A percentile compares a stretch with the other conserved stretches of the same genome.
Evolutionary conservation across 2,329 filamentous ascomycete genomes (phyloP).

Genomic region (Penicillium psychrosexuale): DNA sequence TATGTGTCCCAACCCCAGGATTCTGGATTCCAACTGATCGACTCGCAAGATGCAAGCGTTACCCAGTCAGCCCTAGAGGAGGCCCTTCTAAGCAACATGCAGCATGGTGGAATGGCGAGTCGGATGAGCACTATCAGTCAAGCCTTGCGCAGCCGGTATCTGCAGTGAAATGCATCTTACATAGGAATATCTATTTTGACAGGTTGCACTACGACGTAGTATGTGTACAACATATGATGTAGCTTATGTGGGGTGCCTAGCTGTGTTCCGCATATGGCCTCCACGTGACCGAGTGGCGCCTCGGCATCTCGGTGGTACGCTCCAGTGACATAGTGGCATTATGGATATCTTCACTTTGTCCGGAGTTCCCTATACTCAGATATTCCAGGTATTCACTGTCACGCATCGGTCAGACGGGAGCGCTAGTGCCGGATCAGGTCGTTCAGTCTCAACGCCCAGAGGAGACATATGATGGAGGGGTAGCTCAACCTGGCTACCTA

Average conservation of each 20-base stretch:
- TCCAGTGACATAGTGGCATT: background rate
- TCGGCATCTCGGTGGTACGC: background rate
- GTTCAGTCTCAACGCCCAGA: constrained; percentile 4
- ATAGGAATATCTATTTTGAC: background rate
- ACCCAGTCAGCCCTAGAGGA: constrained; percentile 65
- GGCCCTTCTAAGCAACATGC: constrained; percentile 61
- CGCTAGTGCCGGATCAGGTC: constrained; percentile 19
- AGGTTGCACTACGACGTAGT: background rate
- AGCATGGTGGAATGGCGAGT: constrained; percentile 51
- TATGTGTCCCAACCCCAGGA: constrained; percentile 24
- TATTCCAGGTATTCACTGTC: background rate
- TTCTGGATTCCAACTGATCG: background rate
- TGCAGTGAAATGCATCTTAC: constrained; percentile 28
- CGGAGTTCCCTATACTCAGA: background rate
- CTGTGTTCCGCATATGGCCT: background rate
- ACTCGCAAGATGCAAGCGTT: constrained; percentile 55
- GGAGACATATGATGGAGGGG: background rate
- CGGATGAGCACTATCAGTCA: constrained; percentile 54
- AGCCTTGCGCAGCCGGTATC: constrained; percentile 52
- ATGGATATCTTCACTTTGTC: background rate
- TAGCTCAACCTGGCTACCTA: background rate
- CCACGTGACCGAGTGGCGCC: constrained; percentile 7
- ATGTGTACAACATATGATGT: background rate
- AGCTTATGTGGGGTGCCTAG: background rate
- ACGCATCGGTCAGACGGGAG: constrained; percentile 21